A percentile compares a stretch with the other conserved stretches of the same genome.
Conservation (phyloP, 306 rosid species). For the Clitoria ternatea region DNA sequence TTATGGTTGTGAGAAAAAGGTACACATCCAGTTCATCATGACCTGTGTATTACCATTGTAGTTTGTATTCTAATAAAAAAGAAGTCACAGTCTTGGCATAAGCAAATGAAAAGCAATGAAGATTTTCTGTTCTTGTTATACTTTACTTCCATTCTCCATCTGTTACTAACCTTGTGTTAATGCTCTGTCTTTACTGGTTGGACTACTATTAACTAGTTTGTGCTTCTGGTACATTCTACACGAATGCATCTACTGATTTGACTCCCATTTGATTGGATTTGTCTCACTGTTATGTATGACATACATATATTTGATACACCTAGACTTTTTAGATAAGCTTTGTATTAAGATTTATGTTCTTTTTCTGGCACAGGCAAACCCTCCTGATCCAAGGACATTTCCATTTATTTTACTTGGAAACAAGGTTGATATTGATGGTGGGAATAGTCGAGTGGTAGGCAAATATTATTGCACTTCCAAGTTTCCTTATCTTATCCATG, state of each 20-base stretch:
- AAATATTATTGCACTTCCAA: neutral
- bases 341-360: conserved; percentile 17
- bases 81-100: neutral
- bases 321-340: neutral
- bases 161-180: neutral
- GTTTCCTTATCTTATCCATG: conserved; percentile 7
- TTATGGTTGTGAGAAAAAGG: neutral
- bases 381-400: conserved; percentile 64
- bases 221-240: neutral
- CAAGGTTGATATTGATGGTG: conserved; percentile 97
- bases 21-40: neutral
- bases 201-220: neutral
- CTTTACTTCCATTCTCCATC: neutral
- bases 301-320: neutral
- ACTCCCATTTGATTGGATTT: conserved; percentile 1
- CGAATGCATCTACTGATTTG: neutral
- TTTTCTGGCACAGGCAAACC: conserved; percentile 60
- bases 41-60: neutral
- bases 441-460: conserved; percentile 97
- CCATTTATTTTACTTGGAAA: conserved; percentile 94
- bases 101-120: neutral
- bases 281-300: conserved; percentile 7
- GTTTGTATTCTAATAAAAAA: neutral
- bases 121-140: neutral
- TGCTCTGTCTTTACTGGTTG: neutral